phyloP scores from a whole-genome alignment of 371 early-diverging fungal species.

The Encephalitozoon cuniculi region DNA sequence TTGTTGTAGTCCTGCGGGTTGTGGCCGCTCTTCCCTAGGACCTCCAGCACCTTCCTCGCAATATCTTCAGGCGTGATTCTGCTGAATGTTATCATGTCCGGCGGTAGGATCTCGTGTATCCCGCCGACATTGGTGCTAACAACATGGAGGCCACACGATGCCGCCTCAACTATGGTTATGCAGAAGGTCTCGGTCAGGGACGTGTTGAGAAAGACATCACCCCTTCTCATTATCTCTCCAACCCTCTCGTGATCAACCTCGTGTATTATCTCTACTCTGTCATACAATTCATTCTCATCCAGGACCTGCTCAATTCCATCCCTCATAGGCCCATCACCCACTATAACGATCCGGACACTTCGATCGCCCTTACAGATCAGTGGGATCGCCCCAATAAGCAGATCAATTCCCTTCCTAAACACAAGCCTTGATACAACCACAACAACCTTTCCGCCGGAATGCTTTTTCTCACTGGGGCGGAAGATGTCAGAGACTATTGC shows the following conservation, averaged over 20 bases:
- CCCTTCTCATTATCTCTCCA: slow-evolving; percentile 75
- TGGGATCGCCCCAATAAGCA: slow-evolving; percentile 80
- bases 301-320: slow-evolving; percentile 92
- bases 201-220: slow-evolving; percentile 91
- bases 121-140: slow-evolving; percentile 96
- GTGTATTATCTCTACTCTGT: slow-evolving; percentile 81
- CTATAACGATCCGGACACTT: slow-evolving; percentile 78
- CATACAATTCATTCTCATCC: slow-evolving; percentile 78
- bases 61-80: slow-evolving; percentile 76
- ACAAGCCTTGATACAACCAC: slow-evolving; percentile 83
- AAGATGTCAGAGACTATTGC: slow-evolving; percentile 67
- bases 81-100: slow-evolving; percentile 82
- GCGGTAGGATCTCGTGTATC: slow-evolving; percentile 87
- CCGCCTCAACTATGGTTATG: slow-evolving; percentile 95
- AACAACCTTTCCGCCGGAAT: slow-evolving; percentile 6
- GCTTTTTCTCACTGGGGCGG: background rate
- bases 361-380: slow-evolving; percentile 73
- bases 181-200: slow-evolving; percentile 97
- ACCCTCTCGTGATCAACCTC: slow-evolving; percentile 74
- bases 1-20: background rate
- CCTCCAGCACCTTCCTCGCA: slow-evolving; percentile 18
- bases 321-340: slow-evolving; percentile 88
- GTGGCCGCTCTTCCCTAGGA: background rate
- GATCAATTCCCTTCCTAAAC: slow-evolving; percentile 86
- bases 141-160: slow-evolving; percentile 82